These are phyloP conservation scores for Macrocybe gigantea DNA, from an alignment of 768 basidiomycete species.

Conservation along the genomic window DNA sequence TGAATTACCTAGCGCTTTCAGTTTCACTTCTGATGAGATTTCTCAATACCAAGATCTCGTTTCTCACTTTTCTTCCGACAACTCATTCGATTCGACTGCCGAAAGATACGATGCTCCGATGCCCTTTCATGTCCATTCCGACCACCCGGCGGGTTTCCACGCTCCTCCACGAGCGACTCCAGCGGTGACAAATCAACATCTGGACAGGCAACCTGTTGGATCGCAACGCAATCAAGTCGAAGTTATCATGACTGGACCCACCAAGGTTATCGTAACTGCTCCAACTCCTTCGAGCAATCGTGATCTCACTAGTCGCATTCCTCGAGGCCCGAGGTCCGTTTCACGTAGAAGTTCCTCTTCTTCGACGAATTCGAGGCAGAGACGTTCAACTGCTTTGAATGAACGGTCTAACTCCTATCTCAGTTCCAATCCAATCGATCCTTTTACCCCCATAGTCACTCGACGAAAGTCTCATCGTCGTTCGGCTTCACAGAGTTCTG, in stretches of 20 bases:
- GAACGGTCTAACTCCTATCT: constrained; percentile 16
- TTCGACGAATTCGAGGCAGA: constrained; percentile 11
- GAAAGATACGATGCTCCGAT: constrained; percentile 12
- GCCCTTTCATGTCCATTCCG: constrained; percentile 4
- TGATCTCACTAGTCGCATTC: constrained; percentile 29
- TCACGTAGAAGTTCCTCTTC: constrained; percentile 23
- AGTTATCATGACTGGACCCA: constrained; percentile 40
- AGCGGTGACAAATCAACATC: not conserved
- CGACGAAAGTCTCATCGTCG: constrained; percentile 21
- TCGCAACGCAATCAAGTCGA: constrained; percentile 18
- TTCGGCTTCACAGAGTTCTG: constrained; percentile 17
- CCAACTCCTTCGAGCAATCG: constrained; percentile 39
- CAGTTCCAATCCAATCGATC: constrained; percentile 16
- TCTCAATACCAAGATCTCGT: constrained; percentile 11
- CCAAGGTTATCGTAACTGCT: constrained; percentile 47
- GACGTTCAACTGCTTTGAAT: constrained; percentile 21
- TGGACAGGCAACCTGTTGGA: not conserved
- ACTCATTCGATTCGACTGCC: constrained; percentile 11
- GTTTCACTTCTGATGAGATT: constrained; percentile 30
- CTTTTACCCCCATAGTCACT: constrained; percentile 25
- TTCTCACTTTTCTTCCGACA: constrained; percentile 25
- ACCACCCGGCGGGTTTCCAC: too few relatives aligned
- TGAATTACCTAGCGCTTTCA: constrained; percentile 32
- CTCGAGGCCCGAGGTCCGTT: constrained; percentile 36
- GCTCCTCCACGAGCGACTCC: not conserved